Conservation (phyloP, 2,329 filamentous ascomycete species). For the Tolypocladium endophyticum region DNA sequence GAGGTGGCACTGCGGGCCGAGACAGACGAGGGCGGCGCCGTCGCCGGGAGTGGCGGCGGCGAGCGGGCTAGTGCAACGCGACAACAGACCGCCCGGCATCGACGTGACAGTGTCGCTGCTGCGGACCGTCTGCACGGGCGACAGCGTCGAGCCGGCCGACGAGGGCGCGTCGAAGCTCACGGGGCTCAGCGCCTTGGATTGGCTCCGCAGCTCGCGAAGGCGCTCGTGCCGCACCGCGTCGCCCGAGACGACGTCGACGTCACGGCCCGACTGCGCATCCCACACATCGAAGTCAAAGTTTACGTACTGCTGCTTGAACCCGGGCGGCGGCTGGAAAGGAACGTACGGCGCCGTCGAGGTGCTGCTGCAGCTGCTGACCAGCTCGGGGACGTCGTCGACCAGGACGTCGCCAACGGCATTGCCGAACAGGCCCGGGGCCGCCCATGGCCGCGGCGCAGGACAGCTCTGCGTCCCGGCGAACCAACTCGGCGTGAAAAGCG, state of each 20-base stretch:
- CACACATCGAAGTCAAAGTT: background rate
- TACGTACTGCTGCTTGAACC: background rate
- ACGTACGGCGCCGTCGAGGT: background rate
- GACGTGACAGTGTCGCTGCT: conserved; percentile 11
- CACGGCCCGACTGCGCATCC: background rate
- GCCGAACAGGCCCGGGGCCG: background rate
- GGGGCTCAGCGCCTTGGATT: conserved; percentile 12
- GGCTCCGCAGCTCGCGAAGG: background rate
- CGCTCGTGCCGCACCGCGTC: background rate
- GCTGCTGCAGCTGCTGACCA: background rate
- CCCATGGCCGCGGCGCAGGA: background rate
- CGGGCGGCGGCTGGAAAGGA: background rate
- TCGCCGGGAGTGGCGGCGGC: conserved; percentile 1
- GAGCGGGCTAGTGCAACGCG: conserved; percentile 15
- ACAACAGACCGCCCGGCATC: conserved; percentile 1
- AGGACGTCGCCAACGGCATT: background rate
- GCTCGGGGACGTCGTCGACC: background rate
- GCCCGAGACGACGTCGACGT: background rate
- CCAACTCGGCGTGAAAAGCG: background rate
- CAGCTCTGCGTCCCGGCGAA: background rate
- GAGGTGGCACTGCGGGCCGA: conserved; percentile 15
- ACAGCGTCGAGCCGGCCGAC: conserved; percentile 18
- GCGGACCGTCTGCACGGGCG: conserved; percentile 18
- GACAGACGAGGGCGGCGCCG: conserved; percentile 10
- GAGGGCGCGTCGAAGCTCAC: conserved; percentile 15